Evolutionary conservation across 139 green algal species (phyloP).

Genomic region (Chlorella sp.): DNA sequence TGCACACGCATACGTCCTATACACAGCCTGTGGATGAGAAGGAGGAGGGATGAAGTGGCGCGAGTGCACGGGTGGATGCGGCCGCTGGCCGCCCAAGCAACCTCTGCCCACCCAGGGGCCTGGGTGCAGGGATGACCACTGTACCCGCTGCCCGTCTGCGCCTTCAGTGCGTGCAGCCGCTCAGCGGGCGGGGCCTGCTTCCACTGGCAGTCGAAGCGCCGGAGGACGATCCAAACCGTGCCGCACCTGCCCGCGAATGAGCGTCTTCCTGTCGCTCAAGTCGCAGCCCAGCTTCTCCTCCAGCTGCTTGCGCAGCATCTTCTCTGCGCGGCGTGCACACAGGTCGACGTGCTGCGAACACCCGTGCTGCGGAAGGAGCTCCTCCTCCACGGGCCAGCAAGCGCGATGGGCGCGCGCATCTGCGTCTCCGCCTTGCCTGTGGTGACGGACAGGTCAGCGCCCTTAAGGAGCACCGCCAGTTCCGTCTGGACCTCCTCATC

Average conservation of each 20-base stretch:
- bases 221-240: no score
- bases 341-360: slow-evolving; percentile 8
- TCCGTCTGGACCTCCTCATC: not conserved
- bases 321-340: slow-evolving; percentile 27
- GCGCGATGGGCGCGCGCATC: no score
- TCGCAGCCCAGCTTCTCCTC: slow-evolving; percentile 53
- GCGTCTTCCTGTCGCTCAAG: slow-evolving; percentile 48
- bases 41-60: not conserved
- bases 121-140: no score
- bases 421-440: no score
- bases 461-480: slow-evolving; percentile 33
- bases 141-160: no score
- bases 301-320: slow-evolving; percentile 59
- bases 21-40: slow-evolving; percentile 39
- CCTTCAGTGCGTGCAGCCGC: not conserved
- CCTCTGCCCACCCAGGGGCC: no score
- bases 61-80: no score
- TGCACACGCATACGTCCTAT: not conserved
- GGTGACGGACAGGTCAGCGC: slow-evolving; percentile 40
- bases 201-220: no score
- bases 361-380: no score
- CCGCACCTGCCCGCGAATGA: no score
- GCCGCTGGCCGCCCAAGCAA: no score
- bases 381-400: no score
- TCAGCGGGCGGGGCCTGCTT: not conserved